Conservation (phyloP, 2,329 filamentous ascomycete genomes). For the Cordyceps javanica region DNA sequence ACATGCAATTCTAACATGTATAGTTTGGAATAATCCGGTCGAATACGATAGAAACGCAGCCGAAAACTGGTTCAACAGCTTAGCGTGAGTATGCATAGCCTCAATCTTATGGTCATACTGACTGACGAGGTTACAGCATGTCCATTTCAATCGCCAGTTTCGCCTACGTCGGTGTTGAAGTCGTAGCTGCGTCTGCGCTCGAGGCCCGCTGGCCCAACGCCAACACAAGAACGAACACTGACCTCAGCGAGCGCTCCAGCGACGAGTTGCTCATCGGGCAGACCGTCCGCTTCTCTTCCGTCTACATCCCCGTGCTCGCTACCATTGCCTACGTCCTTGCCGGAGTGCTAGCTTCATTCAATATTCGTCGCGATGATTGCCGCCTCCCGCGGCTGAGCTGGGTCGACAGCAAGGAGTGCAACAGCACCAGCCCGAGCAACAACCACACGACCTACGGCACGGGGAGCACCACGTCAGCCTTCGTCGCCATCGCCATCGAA, state of each 20-base stretch:
- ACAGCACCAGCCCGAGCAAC: background rate
- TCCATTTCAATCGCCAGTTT: slow-evolving; percentile 26
- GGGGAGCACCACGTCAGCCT: slow-evolving; percentile 18
- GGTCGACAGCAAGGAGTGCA: slow-evolving; percentile 9
- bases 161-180: slow-evolving; percentile 28
- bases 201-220: slow-evolving; percentile 23
- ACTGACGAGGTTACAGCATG: slow-evolving; percentile 17
- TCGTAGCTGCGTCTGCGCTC: slow-evolving; percentile 26
- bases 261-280: slow-evolving; percentile 18
- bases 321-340: slow-evolving; percentile 21
- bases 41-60: slow-evolving; percentile 19
- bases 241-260: slow-evolving; percentile 10
- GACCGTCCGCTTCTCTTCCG: slow-evolving; percentile 21
- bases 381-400: slow-evolving; percentile 22
- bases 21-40: slow-evolving; percentile 12
- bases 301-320: slow-evolving; percentile 22
- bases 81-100: slow-evolving; percentile 18
- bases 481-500: slow-evolving; percentile 22
- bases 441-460: background rate
- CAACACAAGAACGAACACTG: background rate
- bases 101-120: background rate
- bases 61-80: slow-evolving; percentile 19
- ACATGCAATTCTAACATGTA: background rate
- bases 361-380: slow-evolving; percentile 18
- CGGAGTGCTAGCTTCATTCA: slow-evolving; percentile 22